A percentile compares a stretch with the other conserved stretches of the same genome.
Evolutionary conservation across 495 filamentous ascomycete genomes (phyloP).

Genomic region (Aspergillus diversus): DNA sequence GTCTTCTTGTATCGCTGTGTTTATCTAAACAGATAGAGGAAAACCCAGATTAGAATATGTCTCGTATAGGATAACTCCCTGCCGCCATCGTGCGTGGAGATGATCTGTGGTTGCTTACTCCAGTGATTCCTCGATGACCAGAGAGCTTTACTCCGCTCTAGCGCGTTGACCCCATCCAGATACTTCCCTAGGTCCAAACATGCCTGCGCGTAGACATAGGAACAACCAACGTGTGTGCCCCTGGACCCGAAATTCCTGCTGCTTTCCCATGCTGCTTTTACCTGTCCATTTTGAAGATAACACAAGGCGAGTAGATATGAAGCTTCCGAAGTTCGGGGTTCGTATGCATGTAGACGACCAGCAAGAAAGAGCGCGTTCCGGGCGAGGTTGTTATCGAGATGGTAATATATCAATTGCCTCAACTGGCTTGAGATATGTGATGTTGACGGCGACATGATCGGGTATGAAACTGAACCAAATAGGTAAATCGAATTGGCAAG

Average conservation of each 20-base stretch:
- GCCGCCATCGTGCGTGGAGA: neutral
- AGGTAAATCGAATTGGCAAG: neutral
- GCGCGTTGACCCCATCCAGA: constrained; percentile 75
- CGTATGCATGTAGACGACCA: constrained; percentile 80
- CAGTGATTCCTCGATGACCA: constrained; percentile 75
- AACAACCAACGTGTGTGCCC: constrained; percentile 80
- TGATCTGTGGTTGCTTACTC: constrained; percentile 53
- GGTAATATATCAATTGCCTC: constrained; percentile 84
- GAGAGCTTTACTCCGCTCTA: constrained; percentile 71
- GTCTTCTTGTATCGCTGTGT: constrained; percentile 66
- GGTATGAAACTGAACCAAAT: constrained; percentile 14
- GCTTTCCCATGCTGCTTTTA: constrained; percentile 73
- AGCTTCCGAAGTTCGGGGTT: constrained; percentile 76
- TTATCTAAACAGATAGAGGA: constrained; percentile 54
- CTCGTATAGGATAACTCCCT: no score
- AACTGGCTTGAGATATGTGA: constrained; percentile 74
- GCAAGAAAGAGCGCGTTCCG: constrained; percentile 92
- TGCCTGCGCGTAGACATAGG: constrained; percentile 88
- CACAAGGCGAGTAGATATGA: constrained; percentile 82
- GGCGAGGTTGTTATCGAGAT: constrained; percentile 86
- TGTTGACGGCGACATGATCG: constrained; percentile 70
- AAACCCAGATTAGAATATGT: constrained; percentile 8
- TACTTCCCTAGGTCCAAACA: constrained; percentile 78
- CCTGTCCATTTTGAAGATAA: constrained; percentile 78
- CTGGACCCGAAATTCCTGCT: constrained; percentile 64